These are phyloP conservation scores for Nephelium lappaceum DNA, from an alignment of 345 rosid species.

Conservation along the genomic window DNA sequence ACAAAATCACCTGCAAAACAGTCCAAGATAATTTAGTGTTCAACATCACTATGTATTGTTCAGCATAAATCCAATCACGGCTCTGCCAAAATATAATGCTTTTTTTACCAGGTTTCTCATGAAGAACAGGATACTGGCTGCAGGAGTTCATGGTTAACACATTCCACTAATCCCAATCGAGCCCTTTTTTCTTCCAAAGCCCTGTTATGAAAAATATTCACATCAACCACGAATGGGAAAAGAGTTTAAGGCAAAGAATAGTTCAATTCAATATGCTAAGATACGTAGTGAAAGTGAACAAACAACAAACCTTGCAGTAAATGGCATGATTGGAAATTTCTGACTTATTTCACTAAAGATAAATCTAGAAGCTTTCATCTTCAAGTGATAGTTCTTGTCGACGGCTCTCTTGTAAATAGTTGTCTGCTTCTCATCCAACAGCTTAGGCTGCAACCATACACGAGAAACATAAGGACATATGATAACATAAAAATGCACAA, in stretches of 20 bases:
- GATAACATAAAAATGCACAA: not conserved
- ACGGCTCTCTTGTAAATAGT: slow-evolving; percentile 92
- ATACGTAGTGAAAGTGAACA: not conserved
- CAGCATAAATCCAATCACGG: not conserved
- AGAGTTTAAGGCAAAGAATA: not conserved
- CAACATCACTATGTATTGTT: not conserved
- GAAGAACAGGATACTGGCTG: slow-evolving; percentile 97
- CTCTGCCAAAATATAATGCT: not conserved
- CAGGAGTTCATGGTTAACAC: slow-evolving; percentile 92
- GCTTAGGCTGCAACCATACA: slow-evolving; percentile 69
- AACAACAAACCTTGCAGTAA: slow-evolving; percentile 72
- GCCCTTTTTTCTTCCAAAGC: slow-evolving; percentile 98
- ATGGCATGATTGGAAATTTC: slow-evolving; percentile 83
- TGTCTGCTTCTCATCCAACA: slow-evolving; percentile 94
- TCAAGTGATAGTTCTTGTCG: slow-evolving; percentile 80
- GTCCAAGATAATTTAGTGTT: not conserved
- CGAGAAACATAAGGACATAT: slow-evolving; percentile 11
- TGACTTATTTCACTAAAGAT: slow-evolving; percentile 90
- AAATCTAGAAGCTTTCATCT: slow-evolving; percentile 98
- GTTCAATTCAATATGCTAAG: not conserved
- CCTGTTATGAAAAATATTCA: slow-evolving; percentile 34
- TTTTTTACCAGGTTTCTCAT: slow-evolving; percentile 85
- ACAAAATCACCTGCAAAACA: slow-evolving; percentile 69
- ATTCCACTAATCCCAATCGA: slow-evolving; percentile 89
- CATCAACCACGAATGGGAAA: not conserved